A percentile compares a stretch with the other conserved stretches of the same genome.
Evolutionary conservation across 306 rosid species (phyloP).

Genomic region (Castanea sativa): DNA sequence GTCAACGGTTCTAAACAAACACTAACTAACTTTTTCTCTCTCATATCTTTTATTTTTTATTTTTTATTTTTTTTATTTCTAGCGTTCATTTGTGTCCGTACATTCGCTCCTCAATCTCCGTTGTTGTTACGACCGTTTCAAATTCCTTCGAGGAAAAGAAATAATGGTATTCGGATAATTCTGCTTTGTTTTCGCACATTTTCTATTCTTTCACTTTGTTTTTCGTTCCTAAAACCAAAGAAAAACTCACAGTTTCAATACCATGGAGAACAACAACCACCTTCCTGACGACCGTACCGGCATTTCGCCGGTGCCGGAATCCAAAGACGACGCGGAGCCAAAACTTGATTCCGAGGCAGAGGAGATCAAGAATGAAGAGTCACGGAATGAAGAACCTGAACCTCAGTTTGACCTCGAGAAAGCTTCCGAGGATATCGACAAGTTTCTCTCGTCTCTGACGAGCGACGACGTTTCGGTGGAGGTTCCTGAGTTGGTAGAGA

Average conservation of each 20-base stretch:
- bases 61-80: background rate
- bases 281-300: constrained; percentile 19
- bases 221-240: constrained; percentile 2
- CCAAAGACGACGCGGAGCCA: background rate
- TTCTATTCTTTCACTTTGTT: constrained; percentile 19
- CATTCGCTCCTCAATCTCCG: constrained; percentile 26
- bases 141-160: constrained; percentile 11
- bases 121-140: constrained; percentile 46
- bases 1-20: constrained; percentile 35
- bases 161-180: constrained; percentile 17
- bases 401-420: constrained; percentile 28
- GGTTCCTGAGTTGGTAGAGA: constrained; percentile 37
- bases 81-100: constrained; percentile 28
- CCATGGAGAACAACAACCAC: constrained; percentile 48
- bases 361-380: constrained; percentile 13
- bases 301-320: background rate
- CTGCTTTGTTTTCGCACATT: constrained; percentile 31
- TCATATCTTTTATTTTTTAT: background rate
- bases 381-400: background rate
- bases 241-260: constrained; percentile 21
- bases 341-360: background rate
- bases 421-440: constrained; percentile 38
- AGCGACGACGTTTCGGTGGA: background rate
- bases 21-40: background rate
- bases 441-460: constrained; percentile 17